Evolutionary conservation across 768 basidiomycete genomes (phyloP), one percentile per base, ranked within the genome.

Genomic region (Boletus fagicola): DNA sequence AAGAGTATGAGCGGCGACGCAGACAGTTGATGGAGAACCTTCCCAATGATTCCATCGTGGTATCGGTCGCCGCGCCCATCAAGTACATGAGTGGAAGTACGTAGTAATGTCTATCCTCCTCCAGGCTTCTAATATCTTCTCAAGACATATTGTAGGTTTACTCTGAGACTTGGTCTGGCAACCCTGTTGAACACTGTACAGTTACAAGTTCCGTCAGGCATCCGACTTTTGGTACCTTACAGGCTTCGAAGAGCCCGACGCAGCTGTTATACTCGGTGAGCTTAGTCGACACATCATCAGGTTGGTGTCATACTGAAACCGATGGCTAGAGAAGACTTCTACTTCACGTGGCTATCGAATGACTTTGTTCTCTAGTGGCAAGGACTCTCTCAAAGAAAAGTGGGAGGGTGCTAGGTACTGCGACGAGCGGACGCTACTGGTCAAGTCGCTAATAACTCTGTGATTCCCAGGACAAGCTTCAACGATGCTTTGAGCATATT

Each of bases 221-320:
- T 93, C 91, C 38, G 88, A 96, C 72, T 92, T 95, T 70, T 93
- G 89, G 89, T 98, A 99, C 71, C 78, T 99, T 15, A 97, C 97
- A 0, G 97, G 97, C 12, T 97, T 97, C 65, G 85, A 93, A 56
- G 96, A 98, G 68, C 92, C 94, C 1, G 89, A 96, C 54, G 83
- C 96, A 18, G 94, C 92, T 0, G 76, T 98, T 43, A 79, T 98
- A 39, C 78, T 99, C 46, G 86, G 93, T 91, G 49, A 65, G 63
- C 48, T 26, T 38, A 78, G 55, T 47, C 5, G 57, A 33, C 4
- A 15, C 12, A 8, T 28, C 13, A 7, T 33, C 24, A 24, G 24
- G 6, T 54, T 43, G 18, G 1, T 26, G 18, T 38, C 38, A 11
- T 38, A 39, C 57, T 53, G 26, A 65, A 58, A 56, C 22, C 20